Evolutionary conservation across 306 rosid genomes (phyloP), one percentile per base, ranked within the genome.

Genomic region (Corylus heterophylla): DNA sequence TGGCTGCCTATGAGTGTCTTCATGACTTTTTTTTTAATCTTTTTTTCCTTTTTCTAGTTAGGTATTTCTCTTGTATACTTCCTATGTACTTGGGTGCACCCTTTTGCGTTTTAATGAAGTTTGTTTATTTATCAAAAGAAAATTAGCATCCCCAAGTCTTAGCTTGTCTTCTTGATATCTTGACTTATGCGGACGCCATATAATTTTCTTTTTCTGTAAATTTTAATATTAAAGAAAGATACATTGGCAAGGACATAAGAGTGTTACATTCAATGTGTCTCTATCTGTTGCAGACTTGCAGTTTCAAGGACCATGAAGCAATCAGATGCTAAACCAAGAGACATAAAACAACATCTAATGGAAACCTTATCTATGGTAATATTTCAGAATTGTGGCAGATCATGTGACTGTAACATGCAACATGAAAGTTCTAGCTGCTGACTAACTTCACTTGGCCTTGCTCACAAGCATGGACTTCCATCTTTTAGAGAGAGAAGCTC

Each of bases 401-500:
- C 14, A 25, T 29, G 42, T 13, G 44, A 62, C 10, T 13, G n/a
- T 27, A 62, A 62, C 45, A 62, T 62, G 44, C 29, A 62, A 62
- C 20, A 62, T 62, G 11, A 55, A 55, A 55, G 62, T 55, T 55
- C 62, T 5, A 13, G 62, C 17, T 29, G 39, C 37, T 12, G 11
- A 62, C 11, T 45, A 62, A 62, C n/a, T 62, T 62, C 69, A 29
- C 45, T 62, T 62, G 69, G 18, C 69, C 39, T 29, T 62, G 69
- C 42, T 25, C 45, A 62, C 27, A 62, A 12, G 18, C 45, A 63
- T 31, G 47, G 39, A 7, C 9, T 63, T 63, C 13, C 9, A 14
- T 22, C 22, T 22, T 22, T 22, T 22, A 22, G 22, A 22, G 22
- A 22, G 22, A 22, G 22, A 22, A 22, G 22, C 22, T 22, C 22